Conservation (phyloP, 2,329 filamentous ascomycete species). For the Trichoderma koningiopsis region DNA sequence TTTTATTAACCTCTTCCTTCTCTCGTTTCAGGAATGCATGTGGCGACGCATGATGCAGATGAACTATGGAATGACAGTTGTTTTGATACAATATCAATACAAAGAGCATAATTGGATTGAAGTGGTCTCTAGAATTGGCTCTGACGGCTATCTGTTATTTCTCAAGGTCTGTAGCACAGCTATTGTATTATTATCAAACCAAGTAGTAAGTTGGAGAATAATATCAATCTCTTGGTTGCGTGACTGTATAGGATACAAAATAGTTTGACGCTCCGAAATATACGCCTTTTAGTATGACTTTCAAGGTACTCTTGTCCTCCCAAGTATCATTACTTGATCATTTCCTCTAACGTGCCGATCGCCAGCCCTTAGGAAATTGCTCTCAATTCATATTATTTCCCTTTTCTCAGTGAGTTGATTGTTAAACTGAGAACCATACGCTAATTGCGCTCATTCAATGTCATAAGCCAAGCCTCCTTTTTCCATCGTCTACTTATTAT, state of each 20-base stretch:
- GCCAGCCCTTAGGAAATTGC: background rate
- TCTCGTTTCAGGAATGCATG: conserved; percentile 25
- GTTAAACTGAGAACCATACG: background rate
- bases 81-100: conserved; percentile 25
- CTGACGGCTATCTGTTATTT: conserved; percentile 19
- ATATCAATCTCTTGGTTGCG: background rate
- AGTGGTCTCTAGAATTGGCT: conserved; percentile 16
- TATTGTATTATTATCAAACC: conserved; percentile 22
- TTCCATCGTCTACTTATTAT: background rate
- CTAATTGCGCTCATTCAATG: background rate
- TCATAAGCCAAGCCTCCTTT: background rate
- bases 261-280: background rate
- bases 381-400: background rate
- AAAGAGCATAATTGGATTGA: conserved; percentile 23
- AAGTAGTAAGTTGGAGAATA: background rate
- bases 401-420: background rate
- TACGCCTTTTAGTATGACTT: background rate
- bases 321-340: background rate
- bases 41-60: conserved; percentile 25
- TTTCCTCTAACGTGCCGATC: background rate
- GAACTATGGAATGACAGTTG: conserved; percentile 21
- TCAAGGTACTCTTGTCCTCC: background rate
- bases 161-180: conserved; percentile 10
- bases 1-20: background rate
- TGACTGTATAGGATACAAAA: background rate